Base-by-base conservation (phyloP, 805 yeast genomes). In the Cyberlindnera americana region DNA sequence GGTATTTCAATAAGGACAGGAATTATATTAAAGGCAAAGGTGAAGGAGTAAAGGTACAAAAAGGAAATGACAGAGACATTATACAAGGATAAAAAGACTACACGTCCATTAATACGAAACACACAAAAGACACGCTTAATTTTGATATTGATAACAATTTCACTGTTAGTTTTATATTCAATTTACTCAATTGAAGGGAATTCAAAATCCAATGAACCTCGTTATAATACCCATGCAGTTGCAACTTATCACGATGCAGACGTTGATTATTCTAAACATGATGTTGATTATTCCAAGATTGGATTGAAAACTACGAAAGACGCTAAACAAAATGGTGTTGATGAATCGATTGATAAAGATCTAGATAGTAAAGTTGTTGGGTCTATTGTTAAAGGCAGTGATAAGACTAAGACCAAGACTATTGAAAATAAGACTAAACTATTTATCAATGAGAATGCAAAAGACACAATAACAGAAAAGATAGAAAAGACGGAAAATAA, bases 311-410 rank as follows among this genome's bases (percentile, higher is more conserved):
- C 9, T 21, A 21, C 2, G 18, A 35, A 17, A 18, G 16, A 6
- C 16, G 7, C 29, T 14, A 23, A 10, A 7, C 16, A 11, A 16
- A 26, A 17, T 18, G 47, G 39, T 5, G 35, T 29, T 18, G 37
- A 43, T 24, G 47, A 43, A n/a, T 33, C 35, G 5, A 48, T 48
- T 27, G 52, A 49, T n/a, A 32, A 37, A 4, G 34, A 37, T 2
- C 34, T 50, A 26, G 54, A 50, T 29, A 28, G 45, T 11, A 48
- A 37, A 33, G 54, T 50, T 22, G 41, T 48, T 3, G 49, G 46
- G 10, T 30, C 48, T 5, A 50, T 48, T 14, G 29, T 19, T 14
- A 43, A 28, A 26, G 45, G 38, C 7, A 17, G 31, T 14, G 24
- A 11, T 18, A 24, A 23, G 7, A 19, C 19, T 4, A 13, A 19